Evolutionary conservation across 257 asterid genomes (phyloP).

Genomic region (Pogostemon cablin): DNA sequence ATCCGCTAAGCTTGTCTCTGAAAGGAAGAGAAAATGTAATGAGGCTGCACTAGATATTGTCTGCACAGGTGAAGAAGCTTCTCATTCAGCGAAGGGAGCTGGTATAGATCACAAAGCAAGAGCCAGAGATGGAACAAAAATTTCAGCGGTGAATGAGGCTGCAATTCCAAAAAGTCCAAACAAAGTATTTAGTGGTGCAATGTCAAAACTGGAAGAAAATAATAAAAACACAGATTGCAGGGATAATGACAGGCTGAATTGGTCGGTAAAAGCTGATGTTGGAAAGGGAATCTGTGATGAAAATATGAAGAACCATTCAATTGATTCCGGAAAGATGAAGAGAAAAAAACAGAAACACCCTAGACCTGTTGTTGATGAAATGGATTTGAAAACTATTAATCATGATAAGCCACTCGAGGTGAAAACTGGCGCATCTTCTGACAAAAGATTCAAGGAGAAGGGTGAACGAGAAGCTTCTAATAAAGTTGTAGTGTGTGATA

Average conservation of each 20-base stretch:
- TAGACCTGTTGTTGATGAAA: slow-evolving; percentile 39
- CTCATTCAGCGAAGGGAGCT: slow-evolving; percentile 31
- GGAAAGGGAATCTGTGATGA: slow-evolving; percentile 34
- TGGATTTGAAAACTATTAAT: slow-evolving; percentile 35
- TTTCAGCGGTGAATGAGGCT: slow-evolving; percentile 35
- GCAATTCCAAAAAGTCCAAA: slow-evolving; percentile 35
- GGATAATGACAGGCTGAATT: slow-evolving; percentile 36
- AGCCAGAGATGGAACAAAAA: slow-evolving; percentile 37
- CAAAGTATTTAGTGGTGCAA: slow-evolving; percentile 34
- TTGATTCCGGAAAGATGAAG: slow-evolving; percentile 41
- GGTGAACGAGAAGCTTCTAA: slow-evolving; percentile 45
- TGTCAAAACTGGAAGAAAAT: slow-evolving; percentile 38
- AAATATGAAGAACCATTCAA: slow-evolving; percentile 31
- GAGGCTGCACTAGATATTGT: slow-evolving; percentile 32
- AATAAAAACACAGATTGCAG: slow-evolving; percentile 15
- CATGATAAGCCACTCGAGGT: slow-evolving; percentile 38
- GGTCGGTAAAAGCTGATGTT: slow-evolving; percentile 32
- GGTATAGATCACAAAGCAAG: slow-evolving; percentile 41
- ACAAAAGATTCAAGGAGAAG: slow-evolving; percentile 43
- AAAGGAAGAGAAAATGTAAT: slow-evolving; percentile 51
- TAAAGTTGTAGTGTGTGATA: slow-evolving; percentile 45
- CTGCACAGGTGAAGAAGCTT: slow-evolving; percentile 35
- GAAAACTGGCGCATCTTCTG: slow-evolving; percentile 38
- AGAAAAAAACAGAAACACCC: slow-evolving; percentile 42
- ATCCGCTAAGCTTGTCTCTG: slow-evolving; percentile 40